Evolutionary conservation across 352 stramenopile species (phyloP), one percentile per base, ranked within the genome.

Genomic region (Globisporangium nunn): DNA sequence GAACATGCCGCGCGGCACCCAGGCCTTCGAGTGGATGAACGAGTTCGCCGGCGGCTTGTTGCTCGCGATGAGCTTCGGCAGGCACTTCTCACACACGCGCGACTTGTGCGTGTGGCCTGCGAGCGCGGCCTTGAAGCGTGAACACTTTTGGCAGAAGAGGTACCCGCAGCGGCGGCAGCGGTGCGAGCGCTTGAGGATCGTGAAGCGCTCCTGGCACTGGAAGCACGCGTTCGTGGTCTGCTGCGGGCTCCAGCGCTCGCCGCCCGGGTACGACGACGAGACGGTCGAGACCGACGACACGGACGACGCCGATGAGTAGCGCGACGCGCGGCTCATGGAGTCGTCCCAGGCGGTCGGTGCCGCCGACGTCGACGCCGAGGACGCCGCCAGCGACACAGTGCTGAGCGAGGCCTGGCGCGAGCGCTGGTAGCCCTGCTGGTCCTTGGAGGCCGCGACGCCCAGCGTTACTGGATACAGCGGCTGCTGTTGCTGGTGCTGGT

Each of bases 1-100:
- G 65, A 94, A 94, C 29, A 94, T 80, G 41, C 85, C 85, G 17
- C 85, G 76, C 33, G 85, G 82, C 37, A 93, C 85, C 81, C 83
- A 94, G 4, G 81, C 85, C 62, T 92, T 92, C 43, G 82, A 81
- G 63, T 91, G 81, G 60, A 94, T 88, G 53, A 94, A 94, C 54
- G 80, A 87, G 55, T 94, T 94, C 57, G 85, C 75, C 0, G 85
- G 82, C 35, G 78, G 77, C 35, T 83, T 76, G 52, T 73, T 87
- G 52, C 75, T 76, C 4, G 78, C 81, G 11, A 94, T 66, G 37
- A 90, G 82, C 66, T 93, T 91, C 56, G 85, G 84, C 60, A 94
- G 91, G 61, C 85, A 94, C 56, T 68, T 81, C 63, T 91, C 82
- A 33, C 85, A 94, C 18, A 94, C 78, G 46, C 85, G 75, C 43